Conservation (phyloP, 2,329 filamentous ascomycete genomes). For the Alternaria ventricosa region DNA sequence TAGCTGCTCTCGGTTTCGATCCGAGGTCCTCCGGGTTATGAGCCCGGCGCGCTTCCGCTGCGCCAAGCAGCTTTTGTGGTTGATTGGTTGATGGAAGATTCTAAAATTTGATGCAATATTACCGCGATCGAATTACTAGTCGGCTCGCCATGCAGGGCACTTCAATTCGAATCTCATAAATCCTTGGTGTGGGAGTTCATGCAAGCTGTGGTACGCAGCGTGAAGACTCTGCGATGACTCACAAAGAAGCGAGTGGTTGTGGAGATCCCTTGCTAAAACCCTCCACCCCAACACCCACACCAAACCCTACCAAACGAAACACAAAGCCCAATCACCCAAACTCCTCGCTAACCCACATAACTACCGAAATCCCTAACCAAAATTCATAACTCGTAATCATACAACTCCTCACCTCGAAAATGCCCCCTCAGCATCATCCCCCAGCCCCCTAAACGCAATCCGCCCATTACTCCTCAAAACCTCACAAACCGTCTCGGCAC, state of each 20-base stretch:
- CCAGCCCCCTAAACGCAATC: slow-evolving; percentile 44
- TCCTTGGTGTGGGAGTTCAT: background rate
- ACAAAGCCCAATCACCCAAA: background rate
- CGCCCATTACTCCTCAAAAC: slow-evolving; percentile 43
- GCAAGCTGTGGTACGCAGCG: background rate
- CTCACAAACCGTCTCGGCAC: slow-evolving; percentile 45
- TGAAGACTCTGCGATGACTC: background rate
- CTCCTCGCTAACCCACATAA: slow-evolving; percentile 5
- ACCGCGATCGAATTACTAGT: too few relatives aligned
- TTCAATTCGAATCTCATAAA: too few relatives aligned
- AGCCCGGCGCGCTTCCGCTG: slow-evolving; percentile 48
- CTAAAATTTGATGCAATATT: background rate
- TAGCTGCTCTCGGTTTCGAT: slow-evolving; percentile 37
- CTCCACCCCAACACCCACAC: background rate
- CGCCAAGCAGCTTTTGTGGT: slow-evolving; percentile 38
- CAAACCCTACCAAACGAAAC: background rate
- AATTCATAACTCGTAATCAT: too few relatives aligned
- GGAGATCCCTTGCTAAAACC: background rate
- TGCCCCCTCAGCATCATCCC: slow-evolving; percentile 42
- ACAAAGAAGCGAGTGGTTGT: background rate
- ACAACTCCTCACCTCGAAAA: slow-evolving; percentile 26
- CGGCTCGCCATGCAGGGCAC: too few relatives aligned
- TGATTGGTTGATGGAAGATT: slow-evolving; percentile 10
- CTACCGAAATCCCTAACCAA: too few relatives aligned
- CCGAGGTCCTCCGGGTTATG: slow-evolving; percentile 45